Evolutionary conservation across 371 early-diverging fungal species (phyloP), one percentile per base, ranked within the genome.

Genomic region (Lichtheimia corymbifera): DNA sequence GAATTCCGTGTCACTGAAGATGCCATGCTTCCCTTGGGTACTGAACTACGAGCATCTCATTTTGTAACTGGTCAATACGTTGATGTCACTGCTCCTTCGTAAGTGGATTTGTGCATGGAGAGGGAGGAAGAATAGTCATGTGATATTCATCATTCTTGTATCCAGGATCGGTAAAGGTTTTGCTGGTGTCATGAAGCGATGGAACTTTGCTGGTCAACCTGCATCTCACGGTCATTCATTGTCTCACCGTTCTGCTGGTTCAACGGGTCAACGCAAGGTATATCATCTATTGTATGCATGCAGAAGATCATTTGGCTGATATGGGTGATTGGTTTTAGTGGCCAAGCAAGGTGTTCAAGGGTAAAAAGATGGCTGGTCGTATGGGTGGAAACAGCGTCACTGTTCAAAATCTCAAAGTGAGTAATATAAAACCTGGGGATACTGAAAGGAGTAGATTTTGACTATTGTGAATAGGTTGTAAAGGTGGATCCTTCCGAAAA

Each of bases 341-440:
- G 82, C 98, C 97, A 52, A 96, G 96, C 40, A 89, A 86, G 53
- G 97, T 97, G 53, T 96, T 90, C 72, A 93, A 92, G 69, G 98
- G 98, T 22, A 98, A 96, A 80, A 98, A 98, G 76, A 97, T 98
- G 98, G 90, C 97, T 18, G 98, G 98, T 53, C 87, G 93, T 25
- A 91, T 97, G 90, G 98, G 98, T 61, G 92, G 92, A 59, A 83
- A 92, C 42, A 86, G 74, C 65, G 78, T 83, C 17, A 96, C 97
- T 11, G 90, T 88, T 20, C 91, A 93, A 68, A 92, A 84, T 63
- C 79, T 96, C 28, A 83, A 90, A 70, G 91, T 91, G 5, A 22
- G n/a, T 47, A 13, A 47, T 17, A 47, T 5, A 60, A 59, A 55
- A 24, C 40, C 12, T 44, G 20, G 30, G 3, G 9, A 43, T 28